A percentile compares a stretch with the other conserved stretches of the same genome.
Evolutionary conservation across 371 early-diverging fungal genomes (phyloP).

Genomic region (Syncephalastrum monosporum): DNA sequence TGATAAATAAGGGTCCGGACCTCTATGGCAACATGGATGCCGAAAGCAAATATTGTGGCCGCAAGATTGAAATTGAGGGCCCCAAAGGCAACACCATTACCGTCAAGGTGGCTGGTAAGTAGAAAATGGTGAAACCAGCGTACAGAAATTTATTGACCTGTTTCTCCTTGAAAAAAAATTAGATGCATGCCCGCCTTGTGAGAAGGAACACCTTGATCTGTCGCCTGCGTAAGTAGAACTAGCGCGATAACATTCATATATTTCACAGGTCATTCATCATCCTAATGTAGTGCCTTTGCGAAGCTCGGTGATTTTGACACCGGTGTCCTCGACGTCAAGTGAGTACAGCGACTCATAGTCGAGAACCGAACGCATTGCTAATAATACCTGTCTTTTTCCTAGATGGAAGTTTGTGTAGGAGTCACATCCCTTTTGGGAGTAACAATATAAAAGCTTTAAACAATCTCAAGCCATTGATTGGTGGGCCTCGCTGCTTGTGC

Average conservation of each 20-base stretch:
- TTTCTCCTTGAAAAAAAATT: neutral
- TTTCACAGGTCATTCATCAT: neutral
- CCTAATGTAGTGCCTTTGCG: constrained; percentile 24
- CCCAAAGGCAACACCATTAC: constrained; percentile 32
- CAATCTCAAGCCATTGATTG: too few species aligned
- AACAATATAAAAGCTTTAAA: too few species aligned
- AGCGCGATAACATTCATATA: neutral
- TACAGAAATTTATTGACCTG: too few species aligned
- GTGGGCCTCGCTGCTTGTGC: too few species aligned
- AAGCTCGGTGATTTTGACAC: constrained; percentile 27
- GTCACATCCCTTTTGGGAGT: too few species aligned
- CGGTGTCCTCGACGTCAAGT: constrained; percentile 36
- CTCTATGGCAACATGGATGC: constrained; percentile 36
- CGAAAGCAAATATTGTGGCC: constrained; percentile 31
- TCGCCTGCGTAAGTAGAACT: constrained; percentile 27
- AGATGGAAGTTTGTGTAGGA: too few species aligned
- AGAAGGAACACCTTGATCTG: constrained; percentile 29
- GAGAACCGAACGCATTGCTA: too few species aligned
- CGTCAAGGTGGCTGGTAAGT: constrained; percentile 22
- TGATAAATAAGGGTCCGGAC: constrained; percentile 10
- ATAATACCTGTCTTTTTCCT: too few species aligned
- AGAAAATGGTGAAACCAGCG: neutral
- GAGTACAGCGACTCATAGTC: too few species aligned
- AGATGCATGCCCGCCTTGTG: constrained; percentile 36
- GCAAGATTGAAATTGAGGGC: constrained; percentile 29